phyloP scores from a whole-genome alignment of 768 basidiomycete species.

The Suillus cothurnatus region DNA sequence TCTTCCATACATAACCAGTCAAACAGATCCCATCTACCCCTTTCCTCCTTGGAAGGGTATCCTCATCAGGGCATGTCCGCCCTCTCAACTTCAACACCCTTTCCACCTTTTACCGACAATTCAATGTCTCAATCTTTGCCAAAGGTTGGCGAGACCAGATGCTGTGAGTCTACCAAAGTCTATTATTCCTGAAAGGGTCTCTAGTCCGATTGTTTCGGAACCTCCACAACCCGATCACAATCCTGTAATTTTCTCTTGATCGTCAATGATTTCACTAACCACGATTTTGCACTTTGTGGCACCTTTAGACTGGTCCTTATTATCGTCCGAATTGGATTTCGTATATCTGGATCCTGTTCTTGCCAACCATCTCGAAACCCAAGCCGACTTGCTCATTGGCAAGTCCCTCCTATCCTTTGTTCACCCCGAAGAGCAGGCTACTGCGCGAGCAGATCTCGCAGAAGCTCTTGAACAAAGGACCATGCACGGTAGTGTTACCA shows the following conservation, averaged over 20 bases:
- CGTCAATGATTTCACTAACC: slow-evolving; percentile 22
- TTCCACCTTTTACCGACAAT: slow-evolving; percentile 37
- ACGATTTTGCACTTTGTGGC: slow-evolving; percentile 7
- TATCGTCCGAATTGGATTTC: slow-evolving; percentile 75
- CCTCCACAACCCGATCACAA: slow-evolving; percentile 26
- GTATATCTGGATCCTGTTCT: slow-evolving; percentile 86
- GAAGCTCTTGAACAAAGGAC: slow-evolving; percentile 74
- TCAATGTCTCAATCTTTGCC: slow-evolving; percentile 43
- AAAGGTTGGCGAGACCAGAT: slow-evolving; percentile 71
- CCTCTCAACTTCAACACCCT: slow-evolving; percentile 29
- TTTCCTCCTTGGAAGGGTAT: slow-evolving; percentile 40
- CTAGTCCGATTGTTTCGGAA: slow-evolving; percentile 13
- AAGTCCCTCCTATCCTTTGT: slow-evolving; percentile 76
- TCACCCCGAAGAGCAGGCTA: slow-evolving; percentile 81
- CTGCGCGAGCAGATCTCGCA: slow-evolving; percentile 73
- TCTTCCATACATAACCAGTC: slow-evolving; percentile 35
- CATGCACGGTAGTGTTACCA: slow-evolving; percentile 83
- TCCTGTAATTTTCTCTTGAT: slow-evolving; percentile 11
- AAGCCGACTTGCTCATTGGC: slow-evolving; percentile 70
- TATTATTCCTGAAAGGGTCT: slow-evolving; percentile 15
- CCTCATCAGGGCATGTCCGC: slow-evolving; percentile 34
- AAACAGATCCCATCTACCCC: slow-evolving; percentile 38
- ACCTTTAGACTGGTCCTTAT: slow-evolving; percentile 73
- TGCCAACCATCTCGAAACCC: slow-evolving; percentile 66
- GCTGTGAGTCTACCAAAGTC: slow-evolving; percentile 55